Evolutionary conservation across 192 early-diverging fungal genomes (phyloP), one percentile per base, ranked within the genome.

Genomic region (Allomyces arbusculus): DNA sequence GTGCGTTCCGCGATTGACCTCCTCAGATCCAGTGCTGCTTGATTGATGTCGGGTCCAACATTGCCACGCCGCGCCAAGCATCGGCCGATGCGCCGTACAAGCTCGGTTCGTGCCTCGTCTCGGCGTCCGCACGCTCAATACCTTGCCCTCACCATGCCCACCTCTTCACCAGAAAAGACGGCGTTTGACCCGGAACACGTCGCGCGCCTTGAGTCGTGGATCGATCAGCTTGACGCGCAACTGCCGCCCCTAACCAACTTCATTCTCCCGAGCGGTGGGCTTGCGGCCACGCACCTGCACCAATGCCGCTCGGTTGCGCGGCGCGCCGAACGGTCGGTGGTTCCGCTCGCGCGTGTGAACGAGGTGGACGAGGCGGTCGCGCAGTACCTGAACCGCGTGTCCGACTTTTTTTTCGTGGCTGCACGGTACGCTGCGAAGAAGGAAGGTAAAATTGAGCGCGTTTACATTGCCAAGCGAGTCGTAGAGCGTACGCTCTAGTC

Each of bases 301-400:
- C 66, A 67, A 23, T 67, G 66, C 33, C 66, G 66, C 1, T 67
- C 66, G 50, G 66, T 66, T 23, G 43, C 28, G 22, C 66, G 66
- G 23, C 66, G 66, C 9, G 66, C 66, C 19, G 66, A 67, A 25
- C 66, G 66, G 22, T 11, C 11, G 11, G 11, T 67, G 22, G 66
- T 67, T 1, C 44, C 23, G 23, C 40, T 67, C 14, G 40, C 33
- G 20, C 61, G 44, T 19, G 11, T 23, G 9, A 45, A 33, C 25
- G 33, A 62, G 28, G 44, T 24, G 11, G 61, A 44, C 40, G 24
- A 23, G 16, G 61, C 19, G 5, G 61, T 20, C 23, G 28, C 14
- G 26, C 43, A 23, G 16, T 19, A 44, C 43, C 12, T 28, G 33
- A 14, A 43, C 16, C 64, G 64, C 16, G 55, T 67, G 33, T 43